Evolutionary conservation across 1,284 basidiomycete species (phyloP), one percentile per base, ranked within the genome.

Genomic region (Ceratobasidium sp.): DNA sequence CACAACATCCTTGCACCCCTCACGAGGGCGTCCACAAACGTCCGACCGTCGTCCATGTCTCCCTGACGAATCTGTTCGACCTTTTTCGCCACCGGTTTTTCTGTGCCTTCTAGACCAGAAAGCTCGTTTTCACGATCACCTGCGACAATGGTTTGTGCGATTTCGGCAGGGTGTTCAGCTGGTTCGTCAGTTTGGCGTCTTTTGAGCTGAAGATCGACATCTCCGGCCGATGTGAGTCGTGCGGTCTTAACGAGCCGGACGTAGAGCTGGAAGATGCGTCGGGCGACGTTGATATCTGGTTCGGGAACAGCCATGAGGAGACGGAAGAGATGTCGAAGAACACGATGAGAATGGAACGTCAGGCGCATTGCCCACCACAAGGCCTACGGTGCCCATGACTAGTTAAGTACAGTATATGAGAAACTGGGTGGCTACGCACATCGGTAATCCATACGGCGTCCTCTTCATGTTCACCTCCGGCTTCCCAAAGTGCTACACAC

Each of bases 311-410:
- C 18, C 62, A 88, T 86, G 8, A 92, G 82, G 0, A 96, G 80
- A 0, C 89, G 88, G 16, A 88, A 87, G 83, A 97, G 89, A 79
- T 96, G 92, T 0, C 94, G 89, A 72, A 93, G 86, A 16, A 97
- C 83, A 8, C 89, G 87, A 76, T 91, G 90, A 0, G 93, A 96
- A 78, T 97, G 95, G 84, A 97, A 97, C 0, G 95, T 97, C 26
- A 94, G 85, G 21, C 90, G 89, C 9, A 93, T 95, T 1, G 93
- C 90, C 93, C 94, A 95, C 91, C 94, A 96, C 0, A 97, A 84
- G 16, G 93, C 85, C 88, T 94, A 76, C 18, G 77, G 75, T n/a
- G n/a, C n/a, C n/a, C n/a, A n/a, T n/a, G n/a, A n/a, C n/a, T n/a
- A n/a, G n/a, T n/a, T n/a, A n/a, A n/a, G n/a, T n/a, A n/a, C n/a